phyloP scores from a whole-genome alignment of 2,329 filamentous ascomycete species.

The Zasmidium angulare region DNA sequence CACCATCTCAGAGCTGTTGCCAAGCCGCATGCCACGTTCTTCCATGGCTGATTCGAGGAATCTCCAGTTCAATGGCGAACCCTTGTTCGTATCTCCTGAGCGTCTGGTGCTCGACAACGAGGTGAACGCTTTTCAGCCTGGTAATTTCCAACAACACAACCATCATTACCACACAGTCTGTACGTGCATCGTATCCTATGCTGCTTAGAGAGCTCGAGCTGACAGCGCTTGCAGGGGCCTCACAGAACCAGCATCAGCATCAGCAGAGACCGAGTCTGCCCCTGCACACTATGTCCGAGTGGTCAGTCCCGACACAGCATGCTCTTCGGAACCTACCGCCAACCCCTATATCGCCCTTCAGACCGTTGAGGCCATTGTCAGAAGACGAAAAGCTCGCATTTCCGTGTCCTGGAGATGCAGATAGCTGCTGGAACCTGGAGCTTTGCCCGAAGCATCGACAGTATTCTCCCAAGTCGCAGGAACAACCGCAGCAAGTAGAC shows the following conservation, averaged over 20 bases:
- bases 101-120: constrained; percentile 20
- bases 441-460: constrained; percentile 20
- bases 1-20: neutral
- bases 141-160: constrained; percentile 7
- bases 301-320: constrained; percentile 11
- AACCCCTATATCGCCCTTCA: constrained; percentile 21
- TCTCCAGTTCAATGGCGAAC: constrained; percentile 9
- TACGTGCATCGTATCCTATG: constrained; percentile 1
- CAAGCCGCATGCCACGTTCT: neutral
- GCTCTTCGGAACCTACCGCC: constrained; percentile 18
- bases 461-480: constrained; percentile 4
- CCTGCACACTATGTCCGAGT: constrained; percentile 9
- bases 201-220: neutral
- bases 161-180: constrained; percentile 12
- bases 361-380: constrained; percentile 11
- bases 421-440: constrained; percentile 21
- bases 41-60: constrained; percentile 8
- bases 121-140: constrained; percentile 8
- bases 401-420: constrained; percentile 15
- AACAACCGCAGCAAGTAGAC: too few relatives aligned
- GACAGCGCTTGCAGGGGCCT: constrained; percentile 5
- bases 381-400: constrained; percentile 21
- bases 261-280: constrained; percentile 10
- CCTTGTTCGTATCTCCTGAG: constrained; percentile 21
- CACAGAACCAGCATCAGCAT: constrained; percentile 7